Percentiles rank a stretch among this genome's conserved stretches.
Conservation (phyloP, 2,329 filamentous ascomycete genomes). For the Trichoderma atroviride region DNA sequence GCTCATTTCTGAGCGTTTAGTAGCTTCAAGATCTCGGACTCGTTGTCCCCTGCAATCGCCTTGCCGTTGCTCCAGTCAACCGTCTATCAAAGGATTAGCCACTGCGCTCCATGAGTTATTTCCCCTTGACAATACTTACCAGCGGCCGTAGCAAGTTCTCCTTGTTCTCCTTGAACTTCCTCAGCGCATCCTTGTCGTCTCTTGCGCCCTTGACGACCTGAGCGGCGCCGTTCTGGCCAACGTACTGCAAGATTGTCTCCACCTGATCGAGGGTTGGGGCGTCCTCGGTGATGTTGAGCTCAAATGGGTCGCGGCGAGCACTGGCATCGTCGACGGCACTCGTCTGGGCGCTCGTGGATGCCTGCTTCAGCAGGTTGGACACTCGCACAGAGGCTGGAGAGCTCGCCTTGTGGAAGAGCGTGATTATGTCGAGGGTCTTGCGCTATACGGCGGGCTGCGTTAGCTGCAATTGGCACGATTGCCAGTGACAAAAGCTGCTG, state of each 20-base stretch:
- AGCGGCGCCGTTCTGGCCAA: slow-evolving; percentile 63
- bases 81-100: slow-evolving; percentile 43
- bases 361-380: slow-evolving; percentile 77
- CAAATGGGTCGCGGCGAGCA: slow-evolving; percentile 68
- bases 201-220: slow-evolving; percentile 72
- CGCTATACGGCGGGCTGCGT: slow-evolving; percentile 39
- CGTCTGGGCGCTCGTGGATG: slow-evolving; percentile 68
- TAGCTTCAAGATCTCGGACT: slow-evolving; percentile 88
- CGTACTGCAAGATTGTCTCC: slow-evolving; percentile 80
- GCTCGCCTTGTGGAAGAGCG: slow-evolving; percentile 88
- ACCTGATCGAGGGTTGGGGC: slow-evolving; percentile 82
- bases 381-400: slow-evolving; percentile 73
- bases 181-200: slow-evolving; percentile 75
- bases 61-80: slow-evolving; percentile 95
- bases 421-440: slow-evolving; percentile 87
- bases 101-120: background rate
- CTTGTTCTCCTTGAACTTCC: slow-evolving; percentile 70
- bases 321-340: slow-evolving; percentile 67
- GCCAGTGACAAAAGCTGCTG: background rate
- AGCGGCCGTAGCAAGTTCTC: slow-evolving; percentile 75
- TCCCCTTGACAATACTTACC: slow-evolving; percentile 54
- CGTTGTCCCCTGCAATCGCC: slow-evolving; percentile 74
- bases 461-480: background rate
- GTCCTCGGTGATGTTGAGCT: slow-evolving; percentile 81
- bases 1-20: slow-evolving; percentile 58